Evolutionary conservation across 345 rosid genomes (phyloP).

Genomic region (Syzygium aqueum): DNA sequence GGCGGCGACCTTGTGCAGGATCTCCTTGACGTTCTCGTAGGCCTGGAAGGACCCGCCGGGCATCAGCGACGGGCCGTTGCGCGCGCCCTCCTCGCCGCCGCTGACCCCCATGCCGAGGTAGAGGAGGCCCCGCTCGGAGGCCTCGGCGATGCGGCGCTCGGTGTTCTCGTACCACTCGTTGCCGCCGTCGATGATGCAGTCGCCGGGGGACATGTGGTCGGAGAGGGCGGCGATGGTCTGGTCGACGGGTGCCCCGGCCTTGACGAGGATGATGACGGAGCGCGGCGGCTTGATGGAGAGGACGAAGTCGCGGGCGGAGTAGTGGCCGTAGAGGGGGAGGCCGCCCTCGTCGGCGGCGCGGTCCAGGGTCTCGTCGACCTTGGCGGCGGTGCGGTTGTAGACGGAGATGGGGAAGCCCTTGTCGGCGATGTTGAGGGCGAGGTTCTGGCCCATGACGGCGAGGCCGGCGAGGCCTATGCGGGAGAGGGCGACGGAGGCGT

Average conservation of each 20-base stretch:
- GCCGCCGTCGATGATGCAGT: constrained; percentile 88
- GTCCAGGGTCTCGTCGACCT: constrained; percentile 77
- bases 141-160: constrained; percentile 73
- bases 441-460: constrained; percentile 99
- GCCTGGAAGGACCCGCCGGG: constrained; percentile 88
- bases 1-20: constrained; percentile 74
- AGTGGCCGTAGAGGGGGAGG: constrained; percentile 69
- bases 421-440: constrained; percentile 87
- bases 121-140: constrained; percentile 41
- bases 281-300: constrained; percentile 82
- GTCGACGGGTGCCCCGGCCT: constrained; percentile 91
- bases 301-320: constrained; percentile 76
- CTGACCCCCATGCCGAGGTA: constrained; percentile 97
- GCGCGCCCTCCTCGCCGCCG: constrained; percentile 96
- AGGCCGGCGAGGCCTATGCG: constrained; percentile 90
- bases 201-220: constrained; percentile 75
- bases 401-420: constrained; percentile 95
- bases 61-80: constrained; percentile 87
- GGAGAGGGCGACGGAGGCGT: constrained; percentile 50
- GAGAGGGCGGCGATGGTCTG: constrained; percentile 79
- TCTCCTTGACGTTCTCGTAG: constrained; percentile 57
- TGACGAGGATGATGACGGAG: constrained; percentile 91
- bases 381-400: constrained; percentile 81
- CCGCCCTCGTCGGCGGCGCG: constrained; percentile 66
- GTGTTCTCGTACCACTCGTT: constrained; percentile 96